phyloP scores from a whole-genome alignment of 2,329 filamentous ascomycete genomes.

The Annulohypoxylon truncatum region DNA sequence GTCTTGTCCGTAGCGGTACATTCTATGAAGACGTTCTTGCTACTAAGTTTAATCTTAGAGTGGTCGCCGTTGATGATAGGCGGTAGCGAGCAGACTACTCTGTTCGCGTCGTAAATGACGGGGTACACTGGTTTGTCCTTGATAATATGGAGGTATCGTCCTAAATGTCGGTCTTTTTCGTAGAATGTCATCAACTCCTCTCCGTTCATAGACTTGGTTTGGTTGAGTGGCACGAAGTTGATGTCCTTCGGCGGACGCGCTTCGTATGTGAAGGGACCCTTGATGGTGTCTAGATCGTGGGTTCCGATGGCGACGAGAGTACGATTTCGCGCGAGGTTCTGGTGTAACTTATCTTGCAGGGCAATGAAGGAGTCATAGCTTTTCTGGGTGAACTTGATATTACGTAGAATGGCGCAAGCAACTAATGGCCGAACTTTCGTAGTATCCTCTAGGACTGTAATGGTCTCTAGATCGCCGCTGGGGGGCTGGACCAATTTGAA shows the following conservation, averaged over 20 bases:
- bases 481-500: slow-evolving; percentile 80
- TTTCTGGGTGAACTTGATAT: slow-evolving; percentile 90
- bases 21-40: slow-evolving; percentile 95
- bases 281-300: slow-evolving; percentile 91
- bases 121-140: slow-evolving; percentile 93
- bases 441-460: slow-evolving; percentile 82
- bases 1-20: slow-evolving; percentile 96
- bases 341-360: slow-evolving; percentile 97
- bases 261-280: slow-evolving; percentile 97
- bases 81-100: slow-evolving; percentile 89
- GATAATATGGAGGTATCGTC: slow-evolving; percentile 93
- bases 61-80: slow-evolving; percentile 98
- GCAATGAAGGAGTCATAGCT: slow-evolving; percentile 97
- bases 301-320: slow-evolving; percentile 98
- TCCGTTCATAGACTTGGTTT: slow-evolving; percentile 87
- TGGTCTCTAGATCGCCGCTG: slow-evolving; percentile 79
- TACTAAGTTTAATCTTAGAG: slow-evolving; percentile 93
- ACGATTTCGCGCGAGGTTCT: slow-evolving; percentile 91
- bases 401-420: slow-evolving; percentile 87
- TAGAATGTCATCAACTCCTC: slow-evolving; percentile 95
- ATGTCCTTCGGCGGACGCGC: slow-evolving; percentile 92
- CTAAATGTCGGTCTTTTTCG: slow-evolving; percentile 91
- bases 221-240: slow-evolving; percentile 90
- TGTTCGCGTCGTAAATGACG: slow-evolving; percentile 91
- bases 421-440: slow-evolving; percentile 86